Conservation (phyloP, 2,329 filamentous ascomycete species). For the Cercospora brassicicola region DNA sequence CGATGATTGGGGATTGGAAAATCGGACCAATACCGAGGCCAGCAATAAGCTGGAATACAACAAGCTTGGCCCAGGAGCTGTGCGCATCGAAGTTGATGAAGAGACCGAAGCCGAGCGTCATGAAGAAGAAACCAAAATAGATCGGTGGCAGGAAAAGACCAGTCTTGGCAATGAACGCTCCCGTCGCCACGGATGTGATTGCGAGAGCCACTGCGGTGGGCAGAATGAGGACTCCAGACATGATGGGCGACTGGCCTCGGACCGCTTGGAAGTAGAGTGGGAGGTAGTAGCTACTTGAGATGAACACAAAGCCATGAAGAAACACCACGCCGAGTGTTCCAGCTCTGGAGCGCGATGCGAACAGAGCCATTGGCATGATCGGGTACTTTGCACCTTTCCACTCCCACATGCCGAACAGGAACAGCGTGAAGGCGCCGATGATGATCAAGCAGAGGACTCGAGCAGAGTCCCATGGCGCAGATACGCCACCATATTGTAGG, state of each 20-base stretch:
- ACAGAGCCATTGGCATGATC: constrained; percentile 72
- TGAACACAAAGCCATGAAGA: constrained; percentile 74
- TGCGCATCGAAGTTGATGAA: constrained; percentile 41
- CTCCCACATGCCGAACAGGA: constrained; percentile 71
- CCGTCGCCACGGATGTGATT: constrained; percentile 37
- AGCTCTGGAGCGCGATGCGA: constrained; percentile 65
- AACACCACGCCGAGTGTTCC: constrained; percentile 67
- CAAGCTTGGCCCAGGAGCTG: constrained; percentile 42
- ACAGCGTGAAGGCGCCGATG: constrained; percentile 63
- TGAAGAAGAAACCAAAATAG: constrained; percentile 45
- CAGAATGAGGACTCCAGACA: constrained; percentile 64
- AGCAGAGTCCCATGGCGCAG: constrained; percentile 71
- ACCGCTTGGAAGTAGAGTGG: constrained; percentile 83
- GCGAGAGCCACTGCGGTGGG: constrained; percentile 40
- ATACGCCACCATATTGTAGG: constrained; percentile 77
- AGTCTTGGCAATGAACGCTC: constrained; percentile 48
- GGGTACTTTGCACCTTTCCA: constrained; percentile 72
- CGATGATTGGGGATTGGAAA: constrained; percentile 68
- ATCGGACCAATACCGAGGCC: constrained; percentile 67
- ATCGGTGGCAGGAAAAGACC: constrained; percentile 54
- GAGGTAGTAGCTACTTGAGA: constrained; percentile 73
- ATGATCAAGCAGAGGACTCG: constrained; percentile 75
- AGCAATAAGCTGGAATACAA: constrained; percentile 60
- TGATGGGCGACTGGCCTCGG: constrained; percentile 65
- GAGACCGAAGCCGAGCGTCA: constrained; percentile 43